phyloP scores from a whole-genome alignment of 257 asterid species.

The Petunia secreta region DNA sequence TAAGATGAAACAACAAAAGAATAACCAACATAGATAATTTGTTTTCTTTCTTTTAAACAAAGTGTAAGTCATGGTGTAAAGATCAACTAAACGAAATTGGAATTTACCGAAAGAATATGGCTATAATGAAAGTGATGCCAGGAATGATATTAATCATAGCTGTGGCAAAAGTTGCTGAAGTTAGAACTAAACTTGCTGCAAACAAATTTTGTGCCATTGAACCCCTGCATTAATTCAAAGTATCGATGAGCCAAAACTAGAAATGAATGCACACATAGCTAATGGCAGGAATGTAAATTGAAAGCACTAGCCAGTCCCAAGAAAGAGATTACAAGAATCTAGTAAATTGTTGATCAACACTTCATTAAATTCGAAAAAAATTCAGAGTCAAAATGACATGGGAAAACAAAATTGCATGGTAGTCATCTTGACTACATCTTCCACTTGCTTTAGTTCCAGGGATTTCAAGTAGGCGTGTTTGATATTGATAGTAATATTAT shows the following conservation, averaged over 20 bases:
- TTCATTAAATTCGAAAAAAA: not conserved
- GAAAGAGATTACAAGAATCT: not conserved
- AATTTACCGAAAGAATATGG: slow-evolving; percentile 48
- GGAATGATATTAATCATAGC: slow-evolving; percentile 55
- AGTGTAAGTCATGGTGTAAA: too few relatives aligned
- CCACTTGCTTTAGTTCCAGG: too few relatives aligned
- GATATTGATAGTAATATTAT: too few relatives aligned
- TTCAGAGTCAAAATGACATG: not conserved
- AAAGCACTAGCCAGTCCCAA: not conserved
- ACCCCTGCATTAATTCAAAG: slow-evolving; percentile 40
- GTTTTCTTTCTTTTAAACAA: too few relatives aligned
- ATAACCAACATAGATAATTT: too few relatives aligned
- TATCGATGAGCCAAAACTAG: not conserved
- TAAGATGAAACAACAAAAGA: too few relatives aligned
- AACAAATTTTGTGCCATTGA: slow-evolving; percentile 55
- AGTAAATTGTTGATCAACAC: not conserved
- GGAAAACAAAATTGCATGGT: not conserved
- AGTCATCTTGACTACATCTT: too few relatives aligned
- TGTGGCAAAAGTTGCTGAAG: slow-evolving; percentile 56
- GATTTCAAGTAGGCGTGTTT: too few relatives aligned
- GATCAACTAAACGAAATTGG: not conserved
- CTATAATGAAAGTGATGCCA: slow-evolving; percentile 52
- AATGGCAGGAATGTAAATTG: not conserved
- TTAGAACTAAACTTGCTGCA: slow-evolving; percentile 49
- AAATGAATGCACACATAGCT: not conserved